Evolutionary conservation across 495 filamentous ascomycete genomes (phyloP).

Genomic region (Penicillium steckii): DNA sequence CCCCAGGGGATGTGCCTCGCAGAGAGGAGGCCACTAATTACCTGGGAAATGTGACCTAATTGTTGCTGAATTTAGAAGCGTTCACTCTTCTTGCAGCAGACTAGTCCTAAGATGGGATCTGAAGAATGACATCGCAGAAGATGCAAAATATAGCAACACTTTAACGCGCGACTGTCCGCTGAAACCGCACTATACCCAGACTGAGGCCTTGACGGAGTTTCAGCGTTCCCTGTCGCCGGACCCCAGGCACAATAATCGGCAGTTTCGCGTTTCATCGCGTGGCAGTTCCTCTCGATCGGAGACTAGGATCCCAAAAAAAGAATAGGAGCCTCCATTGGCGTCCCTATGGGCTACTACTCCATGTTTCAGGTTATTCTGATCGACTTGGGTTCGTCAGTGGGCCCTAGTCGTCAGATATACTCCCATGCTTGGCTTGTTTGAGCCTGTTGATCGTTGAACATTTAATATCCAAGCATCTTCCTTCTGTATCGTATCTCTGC

Average conservation of each 20-base stretch:
- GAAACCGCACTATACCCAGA: conserved; percentile 36
- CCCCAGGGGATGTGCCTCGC: neutral
- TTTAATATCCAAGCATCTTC: conserved; percentile 44
- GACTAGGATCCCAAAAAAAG: conserved; percentile 33
- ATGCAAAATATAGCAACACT: conserved; percentile 48
- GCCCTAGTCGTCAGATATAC: conserved; percentile 27
- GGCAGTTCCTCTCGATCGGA: conserved; percentile 23
- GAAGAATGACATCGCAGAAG: conserved; percentile 27
- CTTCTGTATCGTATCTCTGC: conserved; percentile 20
- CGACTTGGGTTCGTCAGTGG: conserved; percentile 25
- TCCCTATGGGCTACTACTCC: conserved; percentile 36
- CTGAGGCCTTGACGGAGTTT: conserved; percentile 16
- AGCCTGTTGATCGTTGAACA: conserved; percentile 25
- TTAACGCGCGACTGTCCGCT: conserved; percentile 45
- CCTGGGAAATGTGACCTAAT: conserved; percentile 26
- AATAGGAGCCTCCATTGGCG: conserved; percentile 29
- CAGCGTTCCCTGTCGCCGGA: conserved; percentile 28
- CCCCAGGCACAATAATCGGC: conserved; percentile 26
- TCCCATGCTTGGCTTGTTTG: conserved; percentile 20
- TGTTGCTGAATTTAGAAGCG: conserved; percentile 43
- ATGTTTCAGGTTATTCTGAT: conserved; percentile 45
- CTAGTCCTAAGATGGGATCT: conserved; percentile 30
- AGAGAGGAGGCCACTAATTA: conserved; percentile 25
- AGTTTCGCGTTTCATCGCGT: conserved; percentile 37
- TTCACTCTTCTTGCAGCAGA: conserved; percentile 21